phyloP scores from a whole-genome alignment of 2,329 filamentous ascomycete genomes.

The Graphium sp. region DNA sequence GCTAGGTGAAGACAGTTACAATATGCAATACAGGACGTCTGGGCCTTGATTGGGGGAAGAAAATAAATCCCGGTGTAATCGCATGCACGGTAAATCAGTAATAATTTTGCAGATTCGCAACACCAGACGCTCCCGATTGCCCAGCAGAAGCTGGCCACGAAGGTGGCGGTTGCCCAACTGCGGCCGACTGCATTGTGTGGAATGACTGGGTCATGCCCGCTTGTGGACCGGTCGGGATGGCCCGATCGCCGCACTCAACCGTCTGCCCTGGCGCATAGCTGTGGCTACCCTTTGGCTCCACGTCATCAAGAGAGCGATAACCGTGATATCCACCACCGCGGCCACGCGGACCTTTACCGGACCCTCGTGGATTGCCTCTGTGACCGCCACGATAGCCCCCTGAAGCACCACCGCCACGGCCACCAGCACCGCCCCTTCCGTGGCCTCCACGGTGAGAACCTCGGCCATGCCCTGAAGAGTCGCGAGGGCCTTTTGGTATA shows the following conservation, averaged over 20 bases:
- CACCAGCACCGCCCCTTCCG: conserved; percentile 19
- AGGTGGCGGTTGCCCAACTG: conserved; percentile 8
- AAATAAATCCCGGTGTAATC: not conserved
- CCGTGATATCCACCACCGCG: conserved; percentile 30
- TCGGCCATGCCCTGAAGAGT: conserved; percentile 7
- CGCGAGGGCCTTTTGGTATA: conserved; percentile 1
- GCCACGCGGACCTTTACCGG: conserved; percentile 24
- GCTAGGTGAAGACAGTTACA: too few species aligned
- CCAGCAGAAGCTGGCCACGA: conserved; percentile 8
- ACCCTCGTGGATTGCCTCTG: too few species aligned
- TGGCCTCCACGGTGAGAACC: conserved; percentile 13
- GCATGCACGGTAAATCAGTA: too few species aligned
- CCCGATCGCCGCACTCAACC: conserved; percentile 31
- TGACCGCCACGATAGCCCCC: conserved; percentile 19
- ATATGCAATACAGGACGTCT: too few species aligned
- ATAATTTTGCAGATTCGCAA: conserved; percentile 20
- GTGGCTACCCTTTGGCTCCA: conserved; percentile 29
- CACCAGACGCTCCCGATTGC: conserved; percentile 8
- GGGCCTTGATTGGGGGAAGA: too few species aligned
- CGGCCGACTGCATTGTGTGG: conserved; percentile 3
- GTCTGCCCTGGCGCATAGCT: conserved; percentile 15
- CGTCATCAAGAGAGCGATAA: conserved; percentile 55
- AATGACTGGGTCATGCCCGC: conserved; percentile 7
- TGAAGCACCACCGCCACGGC: conserved; percentile 16
- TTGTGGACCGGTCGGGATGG: conserved; percentile 11